Percentiles rank a stretch among this genome's conserved stretches.
Evolutionary conservation across 2,329 filamentous ascomycete genomes (phyloP).

Genomic region (Paracorniculantispora psalliotae): DNA sequence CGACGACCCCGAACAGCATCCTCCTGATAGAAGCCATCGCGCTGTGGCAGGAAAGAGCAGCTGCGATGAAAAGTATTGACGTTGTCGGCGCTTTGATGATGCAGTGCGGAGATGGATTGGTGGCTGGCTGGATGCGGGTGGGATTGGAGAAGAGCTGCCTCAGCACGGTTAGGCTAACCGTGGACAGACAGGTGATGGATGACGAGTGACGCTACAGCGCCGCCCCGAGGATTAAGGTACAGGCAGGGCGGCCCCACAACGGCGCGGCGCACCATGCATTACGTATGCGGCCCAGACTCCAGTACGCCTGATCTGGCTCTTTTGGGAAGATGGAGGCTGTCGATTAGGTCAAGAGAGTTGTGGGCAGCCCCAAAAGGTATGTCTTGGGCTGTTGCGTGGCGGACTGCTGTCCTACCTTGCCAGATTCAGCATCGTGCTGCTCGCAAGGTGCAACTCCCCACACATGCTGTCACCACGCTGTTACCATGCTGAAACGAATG

Average conservation of each 20-base stretch:
- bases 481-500: background rate
- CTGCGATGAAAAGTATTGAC: conserved; percentile 17
- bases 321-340: no score
- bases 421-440: background rate
- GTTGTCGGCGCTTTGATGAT: background rate
- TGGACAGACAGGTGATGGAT: background rate
- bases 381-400: background rate
- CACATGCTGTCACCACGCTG: background rate
- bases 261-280: background rate
- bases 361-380: background rate
- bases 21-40: conserved; percentile 38
- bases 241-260: background rate
- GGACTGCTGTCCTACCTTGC: background rate
- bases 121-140: background rate
- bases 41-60: conserved; percentile 2
- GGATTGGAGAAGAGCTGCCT: conserved; percentile 2
- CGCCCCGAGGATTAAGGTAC: background rate
- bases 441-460: background rate
- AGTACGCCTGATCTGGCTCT: background rate
- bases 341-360: no score
- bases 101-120: conserved; percentile 5
- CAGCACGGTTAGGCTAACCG: conserved; percentile 1
- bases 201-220: conserved; percentile 5
- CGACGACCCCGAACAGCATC: conserved; percentile 35
- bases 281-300: background rate